Percentiles rank a stretch among this genome's conserved stretches.
These are phyloP conservation scores for Phytophthora sojae DNA, from an alignment of 352 stramenopile species.

Conservation along the genomic window DNA sequence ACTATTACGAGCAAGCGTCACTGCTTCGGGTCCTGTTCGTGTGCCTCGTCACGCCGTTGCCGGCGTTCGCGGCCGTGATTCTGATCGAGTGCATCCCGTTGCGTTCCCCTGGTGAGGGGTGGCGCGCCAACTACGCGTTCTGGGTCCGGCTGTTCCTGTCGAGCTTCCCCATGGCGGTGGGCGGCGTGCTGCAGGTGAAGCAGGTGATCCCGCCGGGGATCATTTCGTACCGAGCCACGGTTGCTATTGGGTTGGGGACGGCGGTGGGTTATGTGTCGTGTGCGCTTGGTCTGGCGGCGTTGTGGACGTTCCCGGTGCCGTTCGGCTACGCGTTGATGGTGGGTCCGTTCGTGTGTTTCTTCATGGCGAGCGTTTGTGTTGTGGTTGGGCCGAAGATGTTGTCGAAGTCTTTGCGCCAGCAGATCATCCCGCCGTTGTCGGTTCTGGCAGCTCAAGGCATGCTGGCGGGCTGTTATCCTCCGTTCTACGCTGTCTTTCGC, in stretches of 20 bases:
- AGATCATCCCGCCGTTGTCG: neutral
- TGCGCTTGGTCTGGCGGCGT: slow-evolving; percentile 9
- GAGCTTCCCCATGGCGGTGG: slow-evolving; percentile 5
- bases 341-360: neutral
- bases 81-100: slow-evolving; percentile 35
- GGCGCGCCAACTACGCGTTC: slow-evolving; percentile 30
- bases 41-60: slow-evolving; percentile 7
- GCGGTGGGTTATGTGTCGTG: neutral
- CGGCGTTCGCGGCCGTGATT: slow-evolving; percentile 13
- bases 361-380: neutral
- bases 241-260: neutral
- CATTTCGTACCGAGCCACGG: neutral
- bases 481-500: slow-evolving; percentile 20
- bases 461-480: slow-evolving; percentile 13
- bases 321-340: slow-evolving; percentile 16
- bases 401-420: neutral
- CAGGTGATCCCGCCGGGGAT: slow-evolving; percentile 1
- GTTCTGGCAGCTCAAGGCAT: neutral
- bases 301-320: slow-evolving; percentile 15
- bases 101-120: slow-evolving; percentile 10
- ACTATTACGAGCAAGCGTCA: slow-evolving; percentile 14
- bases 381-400: neutral
- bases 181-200: slow-evolving; percentile 3
- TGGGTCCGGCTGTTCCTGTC: slow-evolving; percentile 33
- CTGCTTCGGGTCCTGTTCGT: slow-evolving; percentile 4